Conservation (phyloP, 139 green algal genomes). For the Trebouxia sp. region DNA sequence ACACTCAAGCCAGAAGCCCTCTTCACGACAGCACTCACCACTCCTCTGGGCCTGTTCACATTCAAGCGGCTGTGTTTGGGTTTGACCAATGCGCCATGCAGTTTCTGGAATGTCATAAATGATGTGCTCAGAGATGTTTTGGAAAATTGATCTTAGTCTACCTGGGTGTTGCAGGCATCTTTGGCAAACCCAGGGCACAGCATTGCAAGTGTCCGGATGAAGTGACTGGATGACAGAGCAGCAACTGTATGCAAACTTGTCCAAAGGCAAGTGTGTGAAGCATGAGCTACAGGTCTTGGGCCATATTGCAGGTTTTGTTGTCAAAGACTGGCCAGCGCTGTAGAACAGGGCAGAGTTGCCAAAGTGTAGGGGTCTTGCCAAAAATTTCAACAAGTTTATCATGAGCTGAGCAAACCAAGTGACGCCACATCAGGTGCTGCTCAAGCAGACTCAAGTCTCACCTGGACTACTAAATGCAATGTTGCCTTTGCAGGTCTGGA, state of each 20-base stretch:
- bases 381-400: background rate
- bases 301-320: background rate
- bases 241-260: background rate
- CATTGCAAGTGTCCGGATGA: background rate
- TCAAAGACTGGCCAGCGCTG: background rate
- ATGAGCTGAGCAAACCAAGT: background rate
- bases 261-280: background rate
- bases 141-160: background rate
- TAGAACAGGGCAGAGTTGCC: background rate
- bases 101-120: slow-evolving; percentile 51
- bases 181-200: background rate
- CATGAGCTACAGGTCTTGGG: background rate
- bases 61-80: slow-evolving; percentile 46
- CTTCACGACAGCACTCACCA: slow-evolving; percentile 38
- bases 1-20: slow-evolving; percentile 21
- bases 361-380: background rate
- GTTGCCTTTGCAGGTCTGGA: no score
- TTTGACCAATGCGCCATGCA: slow-evolving; percentile 51
- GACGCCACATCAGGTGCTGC: no score
- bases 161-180: background rate
- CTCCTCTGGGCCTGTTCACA: slow-evolving; percentile 41
- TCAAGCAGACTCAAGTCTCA: no score
- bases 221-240: no score
- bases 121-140: slow-evolving; percentile 33
- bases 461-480: no score